These are phyloP conservation scores for Mycena metata DNA, from an alignment of 768 basidiomycete species.

Conservation along the genomic window DNA sequence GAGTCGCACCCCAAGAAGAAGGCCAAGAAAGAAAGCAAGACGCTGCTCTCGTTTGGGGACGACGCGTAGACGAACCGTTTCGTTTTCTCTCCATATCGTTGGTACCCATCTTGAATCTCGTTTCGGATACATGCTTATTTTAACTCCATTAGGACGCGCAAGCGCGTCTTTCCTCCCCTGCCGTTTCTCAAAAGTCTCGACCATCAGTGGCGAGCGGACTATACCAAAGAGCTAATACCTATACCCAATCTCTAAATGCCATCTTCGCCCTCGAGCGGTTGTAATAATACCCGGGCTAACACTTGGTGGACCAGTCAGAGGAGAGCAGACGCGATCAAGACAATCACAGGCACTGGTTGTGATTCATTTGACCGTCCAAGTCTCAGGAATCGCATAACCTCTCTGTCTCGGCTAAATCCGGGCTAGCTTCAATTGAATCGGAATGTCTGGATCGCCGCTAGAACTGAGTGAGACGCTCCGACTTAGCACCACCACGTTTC, in stretches of 20 bases:
- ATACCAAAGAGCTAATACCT: background rate
- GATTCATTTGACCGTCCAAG: too few species aligned
- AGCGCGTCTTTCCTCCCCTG: background rate
- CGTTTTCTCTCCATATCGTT: background rate
- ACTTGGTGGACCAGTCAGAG: too few species aligned
- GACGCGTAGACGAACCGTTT: slow-evolving; percentile 53
- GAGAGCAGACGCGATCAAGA: too few species aligned
- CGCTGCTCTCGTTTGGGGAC: slow-evolving; percentile 71
- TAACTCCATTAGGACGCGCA: slow-evolving; percentile 1
- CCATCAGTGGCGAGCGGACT: slow-evolving; percentile 12
- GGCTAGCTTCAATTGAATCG: too few species aligned
- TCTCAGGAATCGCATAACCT: too few species aligned
- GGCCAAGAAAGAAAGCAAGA: slow-evolving; percentile 63
- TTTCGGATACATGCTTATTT: background rate
- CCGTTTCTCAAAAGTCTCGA: background rate
- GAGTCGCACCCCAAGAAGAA: slow-evolving; percentile 63
- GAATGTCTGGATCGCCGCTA: too few species aligned
- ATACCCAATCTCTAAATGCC: slow-evolving; percentile 1
- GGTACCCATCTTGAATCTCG: background rate
- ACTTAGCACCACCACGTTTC: too few species aligned
- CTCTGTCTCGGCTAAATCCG: too few species aligned
- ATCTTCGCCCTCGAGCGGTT: slow-evolving; percentile 4
- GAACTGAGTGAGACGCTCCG: too few species aligned
- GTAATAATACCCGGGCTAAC: background rate
- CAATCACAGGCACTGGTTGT: too few species aligned